These are phyloP conservation scores for Aquilaria agallochum DNA, from an alignment of 441 rosid species.

Conservation along the genomic window DNA sequence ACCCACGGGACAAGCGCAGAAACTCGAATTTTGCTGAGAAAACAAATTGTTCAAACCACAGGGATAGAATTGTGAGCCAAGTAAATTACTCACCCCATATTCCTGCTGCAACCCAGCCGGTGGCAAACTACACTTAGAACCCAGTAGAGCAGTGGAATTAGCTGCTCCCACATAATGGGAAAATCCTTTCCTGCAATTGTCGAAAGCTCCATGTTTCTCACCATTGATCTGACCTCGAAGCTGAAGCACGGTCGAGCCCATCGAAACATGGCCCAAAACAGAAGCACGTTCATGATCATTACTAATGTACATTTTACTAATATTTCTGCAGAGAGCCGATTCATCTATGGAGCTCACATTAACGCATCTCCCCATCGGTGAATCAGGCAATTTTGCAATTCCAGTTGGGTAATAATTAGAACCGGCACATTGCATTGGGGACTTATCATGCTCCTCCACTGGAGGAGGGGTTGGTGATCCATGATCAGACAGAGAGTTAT, in stretches of 20 bases:
- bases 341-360: constrained; percentile 23
- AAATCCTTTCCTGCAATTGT: constrained; percentile 7
- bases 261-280: constrained; percentile 9
- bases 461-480: constrained; percentile 38
- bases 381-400: constrained; percentile 14
- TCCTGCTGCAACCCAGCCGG: constrained; percentile 14
- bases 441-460: constrained; percentile 18
- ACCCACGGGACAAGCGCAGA: constrained; percentile 13
- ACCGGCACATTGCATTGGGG: constrained; percentile 9
- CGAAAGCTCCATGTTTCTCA: constrained; percentile 8
- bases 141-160: constrained; percentile 13
- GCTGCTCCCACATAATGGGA: constrained; percentile 18
- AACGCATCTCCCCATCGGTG: constrained; percentile 6
- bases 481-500: constrained; percentile 32
- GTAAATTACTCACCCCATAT: constrained; percentile 6
- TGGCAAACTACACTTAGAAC: constrained; percentile 15
- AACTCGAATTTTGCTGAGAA: constrained; percentile 11
- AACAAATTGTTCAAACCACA: constrained; percentile 12
- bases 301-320: constrained; percentile 21
- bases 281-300: constrained; percentile 18
- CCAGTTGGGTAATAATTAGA: constrained; percentile 9
- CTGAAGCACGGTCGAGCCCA: constrained; percentile 9
- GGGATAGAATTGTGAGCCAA: constrained; percentile 7
- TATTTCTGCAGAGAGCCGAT: constrained; percentile 21
- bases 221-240: constrained; percentile 8